phyloP scores from a whole-genome alignment of 192 early-diverging fungal species.

The Backusella parvicylindrica region DNA sequence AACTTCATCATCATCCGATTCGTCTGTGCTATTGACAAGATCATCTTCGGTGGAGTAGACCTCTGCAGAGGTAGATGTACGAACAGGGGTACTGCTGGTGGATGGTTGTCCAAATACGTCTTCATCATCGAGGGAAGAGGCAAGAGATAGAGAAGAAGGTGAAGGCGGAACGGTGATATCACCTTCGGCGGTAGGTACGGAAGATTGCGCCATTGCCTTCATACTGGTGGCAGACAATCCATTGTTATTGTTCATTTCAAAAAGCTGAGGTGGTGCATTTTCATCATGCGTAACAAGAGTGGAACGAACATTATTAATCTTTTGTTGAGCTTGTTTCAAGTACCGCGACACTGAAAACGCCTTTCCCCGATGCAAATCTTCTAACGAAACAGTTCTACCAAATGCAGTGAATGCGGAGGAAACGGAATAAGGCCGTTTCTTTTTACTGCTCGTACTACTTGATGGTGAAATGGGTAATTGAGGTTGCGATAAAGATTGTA shows the following conservation, averaged over 20 bases:
- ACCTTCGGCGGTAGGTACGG: slow-evolving; percentile 10
- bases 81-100: neutral
- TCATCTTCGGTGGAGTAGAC: neutral
- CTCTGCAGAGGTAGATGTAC: neutral
- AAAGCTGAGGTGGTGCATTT: neutral
- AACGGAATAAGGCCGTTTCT: slow-evolving; percentile 2
- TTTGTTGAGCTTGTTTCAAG: slow-evolving; percentile 28
- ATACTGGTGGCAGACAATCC: slow-evolving; percentile 13
- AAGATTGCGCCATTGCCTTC: slow-evolving; percentile 26
- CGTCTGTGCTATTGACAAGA: slow-evolving; percentile 6
- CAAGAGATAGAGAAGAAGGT: neutral
- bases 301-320: slow-evolving; percentile 16
- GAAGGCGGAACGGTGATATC: slow-evolving; percentile 3
- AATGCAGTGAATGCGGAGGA: slow-evolving; percentile 36
- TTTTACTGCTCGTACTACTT: slow-evolving; percentile 6
- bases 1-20: slow-evolving; percentile 24
- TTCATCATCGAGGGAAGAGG: neutral
- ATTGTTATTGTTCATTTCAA: neutral
- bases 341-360: slow-evolving; percentile 61
- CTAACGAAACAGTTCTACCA: slow-evolving; percentile 58
- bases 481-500: slow-evolving; percentile 34
- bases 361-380: slow-evolving; percentile 63
- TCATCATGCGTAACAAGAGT: slow-evolving; percentile 9
- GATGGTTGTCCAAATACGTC: neutral
- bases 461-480: slow-evolving; percentile 31